Conservation (phyloP, 441 rosid genomes). For the Jatropha multifida region DNA sequence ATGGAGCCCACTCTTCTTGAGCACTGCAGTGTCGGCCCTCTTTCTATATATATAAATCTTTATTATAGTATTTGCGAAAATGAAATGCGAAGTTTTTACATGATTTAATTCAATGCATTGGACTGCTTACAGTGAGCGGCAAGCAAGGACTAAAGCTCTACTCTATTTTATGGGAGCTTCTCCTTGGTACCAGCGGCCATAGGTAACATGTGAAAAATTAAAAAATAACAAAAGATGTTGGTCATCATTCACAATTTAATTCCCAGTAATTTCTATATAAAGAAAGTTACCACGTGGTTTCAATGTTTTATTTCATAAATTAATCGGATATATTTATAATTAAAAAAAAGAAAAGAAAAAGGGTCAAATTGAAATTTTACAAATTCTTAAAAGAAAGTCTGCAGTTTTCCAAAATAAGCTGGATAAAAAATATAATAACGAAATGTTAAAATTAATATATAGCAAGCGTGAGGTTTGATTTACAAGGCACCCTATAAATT, state of each 20-base stretch:
- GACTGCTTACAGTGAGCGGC: constrained; percentile 12
- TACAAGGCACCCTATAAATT: constrained; percentile 13
- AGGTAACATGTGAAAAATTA: background rate
- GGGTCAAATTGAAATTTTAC: background rate
- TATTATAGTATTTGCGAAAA: too few species aligned
- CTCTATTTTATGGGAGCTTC: background rate
- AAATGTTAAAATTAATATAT: background rate
- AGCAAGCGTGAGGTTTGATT: constrained; percentile 13
- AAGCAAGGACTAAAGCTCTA: constrained; percentile 17
- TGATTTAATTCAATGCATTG: background rate
- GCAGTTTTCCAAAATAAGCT: background rate
- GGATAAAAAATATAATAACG: background rate
- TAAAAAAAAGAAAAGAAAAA: too few species aligned
- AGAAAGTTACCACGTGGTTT: too few species aligned
- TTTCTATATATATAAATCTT: background rate
- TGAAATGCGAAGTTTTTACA: background rate
- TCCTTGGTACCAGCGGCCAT: background rate
- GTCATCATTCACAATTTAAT: too few species aligned
- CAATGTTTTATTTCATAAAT: too few species aligned
- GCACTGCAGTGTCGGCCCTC: background rate
- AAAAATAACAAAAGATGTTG: background rate
- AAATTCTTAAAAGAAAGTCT: background rate
- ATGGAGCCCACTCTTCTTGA: background rate
- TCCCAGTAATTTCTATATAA: too few species aligned
- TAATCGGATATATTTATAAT: too few species aligned